phyloP scores from a whole-genome alignment of 352 stramenopile genomes.

The Globisporangium nagaii region DNA sequence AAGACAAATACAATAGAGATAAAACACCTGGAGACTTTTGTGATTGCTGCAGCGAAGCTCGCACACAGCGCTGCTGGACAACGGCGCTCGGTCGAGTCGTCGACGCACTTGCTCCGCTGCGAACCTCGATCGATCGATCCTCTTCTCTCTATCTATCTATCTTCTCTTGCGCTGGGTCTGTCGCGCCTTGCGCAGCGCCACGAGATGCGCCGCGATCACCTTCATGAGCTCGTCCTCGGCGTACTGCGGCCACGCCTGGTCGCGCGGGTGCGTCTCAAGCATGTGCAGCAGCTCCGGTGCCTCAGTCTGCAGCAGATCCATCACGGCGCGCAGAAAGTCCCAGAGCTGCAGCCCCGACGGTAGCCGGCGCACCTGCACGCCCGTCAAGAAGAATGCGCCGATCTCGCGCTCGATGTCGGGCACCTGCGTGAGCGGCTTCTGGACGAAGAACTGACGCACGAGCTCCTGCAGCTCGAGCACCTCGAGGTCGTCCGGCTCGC shows the following conservation, averaged over 20 bases:
- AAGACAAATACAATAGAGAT: not conserved
- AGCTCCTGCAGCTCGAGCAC: slow-evolving; percentile 63
- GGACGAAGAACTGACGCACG: slow-evolving; percentile 71
- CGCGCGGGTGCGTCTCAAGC: slow-evolving; percentile 37
- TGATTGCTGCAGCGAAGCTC: no score
- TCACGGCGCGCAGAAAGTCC: slow-evolving; percentile 38
- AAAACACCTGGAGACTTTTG: no score
- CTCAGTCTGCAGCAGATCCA: slow-evolving; percentile 22
- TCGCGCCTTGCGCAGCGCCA: slow-evolving; percentile 22
- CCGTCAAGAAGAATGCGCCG: slow-evolving; percentile 57
- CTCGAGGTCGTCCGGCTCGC: slow-evolving; percentile 66
- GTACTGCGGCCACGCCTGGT: slow-evolving; percentile 47
- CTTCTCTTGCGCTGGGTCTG: slow-evolving; percentile 7
- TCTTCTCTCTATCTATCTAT: no score
- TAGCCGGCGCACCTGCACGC: slow-evolving; percentile 34
- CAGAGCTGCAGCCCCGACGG: slow-evolving; percentile 37
- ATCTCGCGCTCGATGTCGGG: slow-evolving; percentile 37
- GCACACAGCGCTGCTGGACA: no score
- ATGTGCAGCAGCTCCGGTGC: slow-evolving; percentile 50
- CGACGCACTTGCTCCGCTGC: no score
- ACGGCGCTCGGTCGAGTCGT: no score
- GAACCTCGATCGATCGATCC: not conserved
- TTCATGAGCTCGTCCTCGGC: slow-evolving; percentile 41
- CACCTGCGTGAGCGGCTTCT: slow-evolving; percentile 25
- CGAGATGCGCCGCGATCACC: slow-evolving; percentile 27